phyloP scores from a whole-genome alignment of 208 protist species.

The Wallacemonas rigidus region DNA sequence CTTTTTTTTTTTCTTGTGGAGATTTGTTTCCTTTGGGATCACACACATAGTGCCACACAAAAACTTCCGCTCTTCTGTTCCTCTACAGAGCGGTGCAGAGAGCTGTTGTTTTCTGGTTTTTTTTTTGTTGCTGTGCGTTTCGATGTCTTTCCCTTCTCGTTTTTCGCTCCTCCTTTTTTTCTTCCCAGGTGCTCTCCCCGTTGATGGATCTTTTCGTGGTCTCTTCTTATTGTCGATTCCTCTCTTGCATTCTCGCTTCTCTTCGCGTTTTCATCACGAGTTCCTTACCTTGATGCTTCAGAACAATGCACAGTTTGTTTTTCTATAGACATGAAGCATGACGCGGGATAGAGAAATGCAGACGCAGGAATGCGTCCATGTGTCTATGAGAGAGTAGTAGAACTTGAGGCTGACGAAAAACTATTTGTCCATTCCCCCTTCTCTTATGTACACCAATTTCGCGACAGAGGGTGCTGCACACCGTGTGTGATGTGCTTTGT shows the following conservation, averaged over 20 bases:
- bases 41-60: too few relatives aligned
- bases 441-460: not conserved
- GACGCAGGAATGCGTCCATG: too few relatives aligned
- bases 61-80: not conserved
- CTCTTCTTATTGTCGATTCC: not conserved
- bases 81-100: not conserved
- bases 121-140: constrained; percentile 3
- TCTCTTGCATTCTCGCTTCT: not conserved
- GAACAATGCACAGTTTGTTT: constrained; percentile 16
- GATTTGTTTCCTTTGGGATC: too few relatives aligned
- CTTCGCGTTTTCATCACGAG: not conserved
- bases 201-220: not conserved
- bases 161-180: not conserved
- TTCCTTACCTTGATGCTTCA: constrained; percentile 6
- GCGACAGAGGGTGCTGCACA: not conserved
- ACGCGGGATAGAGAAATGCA: not conserved
- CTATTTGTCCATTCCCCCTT: not conserved
- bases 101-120: constrained; percentile 15
- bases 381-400: too few relatives aligned
- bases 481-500: not conserved
- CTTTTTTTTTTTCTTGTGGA: constrained; percentile 5
- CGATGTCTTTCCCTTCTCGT: not conserved
- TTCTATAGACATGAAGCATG: constrained; percentile 1
- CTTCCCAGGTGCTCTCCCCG: not conserved
- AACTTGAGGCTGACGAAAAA: too few relatives aligned